A percentile compares a stretch with the other conserved stretches of the same genome.
Evolutionary conservation across 2,329 filamentous ascomycete genomes (phyloP).

Genomic region (Neopestalotiopsis sp.): DNA sequence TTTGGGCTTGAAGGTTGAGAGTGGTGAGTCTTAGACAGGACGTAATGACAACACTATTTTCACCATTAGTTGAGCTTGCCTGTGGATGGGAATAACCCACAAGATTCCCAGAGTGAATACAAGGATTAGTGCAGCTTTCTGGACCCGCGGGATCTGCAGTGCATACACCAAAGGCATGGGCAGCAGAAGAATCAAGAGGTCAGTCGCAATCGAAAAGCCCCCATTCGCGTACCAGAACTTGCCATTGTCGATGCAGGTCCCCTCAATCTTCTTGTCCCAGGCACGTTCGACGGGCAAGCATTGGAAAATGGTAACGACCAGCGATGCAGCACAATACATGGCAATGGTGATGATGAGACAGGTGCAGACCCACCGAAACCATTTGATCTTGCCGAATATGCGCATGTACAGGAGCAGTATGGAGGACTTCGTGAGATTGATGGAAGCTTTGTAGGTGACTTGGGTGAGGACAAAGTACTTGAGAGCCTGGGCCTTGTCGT

Average conservation of each 20-base stretch:
- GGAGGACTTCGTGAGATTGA: slow-evolving; percentile 38
- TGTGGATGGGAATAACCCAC: slow-evolving; percentile 30
- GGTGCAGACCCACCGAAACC: slow-evolving; percentile 33
- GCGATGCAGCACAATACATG: slow-evolving; percentile 33
- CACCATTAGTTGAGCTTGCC: background rate
- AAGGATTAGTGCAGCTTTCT: slow-evolving; percentile 43
- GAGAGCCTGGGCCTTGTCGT: slow-evolving; percentile 28
- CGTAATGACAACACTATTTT: slow-evolving; percentile 33
- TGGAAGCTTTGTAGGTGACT: slow-evolving; percentile 38
- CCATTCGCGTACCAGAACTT: slow-evolving; percentile 48
- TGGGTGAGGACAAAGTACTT: slow-evolving; percentile 39
- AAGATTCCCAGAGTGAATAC: slow-evolving; percentile 48
- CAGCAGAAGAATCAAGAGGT: slow-evolving; percentile 43
- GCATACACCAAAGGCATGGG: slow-evolving; percentile 46
- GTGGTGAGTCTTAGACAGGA: slow-evolving; percentile 45
- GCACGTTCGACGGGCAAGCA: slow-evolving; percentile 35
- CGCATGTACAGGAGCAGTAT: slow-evolving; percentile 38
- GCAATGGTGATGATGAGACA: slow-evolving; percentile 28
- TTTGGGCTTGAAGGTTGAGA: slow-evolving; percentile 37
- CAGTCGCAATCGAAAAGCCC: slow-evolving; percentile 45
- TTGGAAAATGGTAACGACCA: slow-evolving; percentile 37
- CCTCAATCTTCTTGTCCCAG: slow-evolving; percentile 32
- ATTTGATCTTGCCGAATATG: slow-evolving; percentile 35
- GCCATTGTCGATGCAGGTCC: slow-evolving; percentile 41
- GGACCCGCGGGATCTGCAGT: slow-evolving; percentile 41